phyloP scores from a whole-genome alignment of 225 moss, liverwort and hornwort species.

The Straminergon stramineum region DNA sequence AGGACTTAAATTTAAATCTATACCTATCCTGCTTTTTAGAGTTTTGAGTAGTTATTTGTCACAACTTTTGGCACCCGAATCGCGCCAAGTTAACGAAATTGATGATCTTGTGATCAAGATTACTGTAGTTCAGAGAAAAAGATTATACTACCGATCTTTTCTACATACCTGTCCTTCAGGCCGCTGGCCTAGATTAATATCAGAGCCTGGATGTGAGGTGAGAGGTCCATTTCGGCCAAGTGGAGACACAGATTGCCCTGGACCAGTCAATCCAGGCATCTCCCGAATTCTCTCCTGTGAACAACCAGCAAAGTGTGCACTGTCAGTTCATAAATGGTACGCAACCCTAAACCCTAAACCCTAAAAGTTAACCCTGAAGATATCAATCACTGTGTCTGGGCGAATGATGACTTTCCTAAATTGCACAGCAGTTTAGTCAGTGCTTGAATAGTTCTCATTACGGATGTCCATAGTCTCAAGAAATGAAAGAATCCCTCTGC shows the following conservation, averaged over 20 bases:
- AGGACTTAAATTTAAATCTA: background rate
- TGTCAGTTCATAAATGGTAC: background rate
- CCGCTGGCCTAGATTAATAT: constrained; percentile 29
- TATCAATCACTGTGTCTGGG: background rate
- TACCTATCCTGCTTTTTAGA: background rate
- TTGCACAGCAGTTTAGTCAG: background rate
- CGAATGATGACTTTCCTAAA: too few relatives aligned
- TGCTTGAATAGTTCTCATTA: background rate
- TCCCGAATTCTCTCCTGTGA: constrained; percentile 71
- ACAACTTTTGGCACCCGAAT: background rate
- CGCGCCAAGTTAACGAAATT: background rate
- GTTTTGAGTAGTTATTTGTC: too few relatives aligned
- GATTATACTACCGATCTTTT: background rate
- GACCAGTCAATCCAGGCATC: constrained; percentile 69
- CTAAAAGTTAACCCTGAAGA: background rate
- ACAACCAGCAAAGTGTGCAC: background rate
- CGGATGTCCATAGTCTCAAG: background rate
- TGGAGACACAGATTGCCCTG: constrained; percentile 36
- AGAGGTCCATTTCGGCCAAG: constrained; percentile 49
- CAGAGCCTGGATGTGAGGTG: constrained; percentile 82
- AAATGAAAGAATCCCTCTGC: background rate
- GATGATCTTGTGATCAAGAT: background rate
- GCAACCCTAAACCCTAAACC: background rate
- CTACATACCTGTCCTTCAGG: constrained; percentile 44
- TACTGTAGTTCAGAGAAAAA: background rate